Percentiles rank a stretch among this genome's conserved stretches.
Evolutionary conservation across 2,329 filamentous ascomycete genomes (phyloP).

Genomic region (Cercospora janseana): DNA sequence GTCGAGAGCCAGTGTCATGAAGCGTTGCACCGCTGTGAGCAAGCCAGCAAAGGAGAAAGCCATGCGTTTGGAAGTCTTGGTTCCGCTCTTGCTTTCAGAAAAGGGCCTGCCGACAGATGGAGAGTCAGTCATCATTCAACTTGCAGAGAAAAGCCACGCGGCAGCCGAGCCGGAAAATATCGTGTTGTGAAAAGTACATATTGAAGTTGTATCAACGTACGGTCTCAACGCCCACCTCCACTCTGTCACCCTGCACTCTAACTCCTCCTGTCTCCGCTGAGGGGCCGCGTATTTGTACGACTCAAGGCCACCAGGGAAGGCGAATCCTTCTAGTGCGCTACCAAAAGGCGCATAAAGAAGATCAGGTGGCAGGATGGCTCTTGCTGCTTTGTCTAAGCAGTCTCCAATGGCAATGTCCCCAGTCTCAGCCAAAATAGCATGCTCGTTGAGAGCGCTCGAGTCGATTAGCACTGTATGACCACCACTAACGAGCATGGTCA

Average conservation of each 20-base stretch:
- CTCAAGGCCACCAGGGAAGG: slow-evolving; percentile 57
- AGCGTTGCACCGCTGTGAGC: slow-evolving; percentile 61
- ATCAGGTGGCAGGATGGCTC: slow-evolving; percentile 66
- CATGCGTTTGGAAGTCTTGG: slow-evolving; percentile 48
- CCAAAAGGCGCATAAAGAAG: slow-evolving; percentile 75
- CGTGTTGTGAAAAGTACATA: too few relatives aligned
- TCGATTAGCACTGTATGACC: slow-evolving; percentile 86
- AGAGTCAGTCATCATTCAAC: background rate
- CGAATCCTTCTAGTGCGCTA: slow-evolving; percentile 73
- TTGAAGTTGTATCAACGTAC: background rate
- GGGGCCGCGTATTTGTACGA: slow-evolving; percentile 61
- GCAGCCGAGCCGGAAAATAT: background rate
- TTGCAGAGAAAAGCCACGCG: background rate
- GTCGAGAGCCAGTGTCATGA: slow-evolving; percentile 46
- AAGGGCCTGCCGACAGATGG: slow-evolving; percentile 51
- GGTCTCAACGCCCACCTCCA: slow-evolving; percentile 69
- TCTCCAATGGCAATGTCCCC: slow-evolving; percentile 86
- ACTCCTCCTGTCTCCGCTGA: slow-evolving; percentile 57
- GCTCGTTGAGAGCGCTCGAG: slow-evolving; percentile 65
- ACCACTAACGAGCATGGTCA: slow-evolving; percentile 85
- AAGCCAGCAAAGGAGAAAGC: slow-evolving; percentile 74
- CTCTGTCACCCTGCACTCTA: slow-evolving; percentile 45
- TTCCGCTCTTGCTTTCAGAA: slow-evolving; percentile 48
- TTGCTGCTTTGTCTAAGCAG: slow-evolving; percentile 81
- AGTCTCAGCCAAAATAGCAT: slow-evolving; percentile 70